Evolutionary conservation across 73 alveolate species (phyloP).

Genomic region (Paramecium bursaria): DNA sequence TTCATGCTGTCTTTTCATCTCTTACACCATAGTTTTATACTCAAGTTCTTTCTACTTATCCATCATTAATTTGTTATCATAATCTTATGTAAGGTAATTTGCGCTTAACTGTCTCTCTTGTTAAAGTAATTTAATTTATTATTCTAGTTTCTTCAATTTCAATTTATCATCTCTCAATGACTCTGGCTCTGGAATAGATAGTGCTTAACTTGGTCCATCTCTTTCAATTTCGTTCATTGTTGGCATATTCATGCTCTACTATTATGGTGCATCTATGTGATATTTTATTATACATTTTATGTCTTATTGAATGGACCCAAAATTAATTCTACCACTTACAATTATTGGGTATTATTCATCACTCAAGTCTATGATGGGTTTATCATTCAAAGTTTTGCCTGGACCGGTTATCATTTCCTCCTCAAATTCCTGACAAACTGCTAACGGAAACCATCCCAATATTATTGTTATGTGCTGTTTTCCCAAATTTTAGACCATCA

Average conservation of each 20-base stretch:
- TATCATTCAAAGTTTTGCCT: conserved; percentile 14
- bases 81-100: conserved; percentile 3
- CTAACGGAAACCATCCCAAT: conserved; percentile 50
- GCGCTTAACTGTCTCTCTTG: conserved; percentile 37
- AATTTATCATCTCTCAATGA: conserved; percentile 33
- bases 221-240: too few species aligned
- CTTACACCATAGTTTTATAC: conserved; percentile 36
- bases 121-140: neutral
- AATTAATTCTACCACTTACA: neutral
- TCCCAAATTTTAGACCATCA: conserved; percentile 27
- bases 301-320: conserved; percentile 27
- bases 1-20: conserved; percentile 39
- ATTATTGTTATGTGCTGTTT: conserved; percentile 19
- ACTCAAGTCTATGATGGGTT: conserved; percentile 2
- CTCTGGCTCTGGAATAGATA: too few species aligned
- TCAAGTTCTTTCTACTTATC: conserved; percentile 40
- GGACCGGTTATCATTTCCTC: conserved; percentile 42
- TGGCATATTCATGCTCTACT: too few species aligned
- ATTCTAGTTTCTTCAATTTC: conserved; percentile 13
- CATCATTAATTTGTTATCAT: conserved; percentile 17
- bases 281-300: too few species aligned
- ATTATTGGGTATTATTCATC: conserved; percentile 10
- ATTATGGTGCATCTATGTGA: too few species aligned
- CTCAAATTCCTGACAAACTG: neutral
- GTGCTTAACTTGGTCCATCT: too few species aligned